phyloP scores from a whole-genome alignment of 2,329 filamentous ascomycete species.

The Pseudonectria buxi region DNA sequence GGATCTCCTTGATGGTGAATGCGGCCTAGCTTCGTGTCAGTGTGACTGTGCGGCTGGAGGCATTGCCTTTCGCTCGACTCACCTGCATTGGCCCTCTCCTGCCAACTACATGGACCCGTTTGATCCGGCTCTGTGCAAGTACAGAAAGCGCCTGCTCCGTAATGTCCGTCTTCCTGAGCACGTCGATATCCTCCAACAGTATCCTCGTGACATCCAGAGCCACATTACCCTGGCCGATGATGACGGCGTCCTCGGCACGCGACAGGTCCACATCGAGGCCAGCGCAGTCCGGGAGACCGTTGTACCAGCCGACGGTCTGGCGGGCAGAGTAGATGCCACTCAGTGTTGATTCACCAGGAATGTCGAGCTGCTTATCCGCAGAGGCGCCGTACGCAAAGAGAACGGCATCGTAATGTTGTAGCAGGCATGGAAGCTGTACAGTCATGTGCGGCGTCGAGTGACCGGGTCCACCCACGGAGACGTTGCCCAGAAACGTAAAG shows the following conservation, averaged over 20 bases:
- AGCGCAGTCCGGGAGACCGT: constrained; percentile 80
- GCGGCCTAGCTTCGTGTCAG: constrained; percentile 52
- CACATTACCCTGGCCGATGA: constrained; percentile 94
- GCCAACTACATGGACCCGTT: constrained; percentile 78
- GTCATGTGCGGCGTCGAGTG: constrained; percentile 35
- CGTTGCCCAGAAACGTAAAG: constrained; percentile 89
- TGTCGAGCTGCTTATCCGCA: constrained; percentile 68
- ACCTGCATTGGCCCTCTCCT: constrained; percentile 84
- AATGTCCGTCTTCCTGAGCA: constrained; percentile 78
- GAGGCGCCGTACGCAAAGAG: constrained; percentile 90
- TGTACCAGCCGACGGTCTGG: constrained; percentile 97
- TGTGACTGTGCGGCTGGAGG: background rate
- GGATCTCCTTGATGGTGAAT: constrained; percentile 90
- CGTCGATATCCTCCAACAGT: constrained; percentile 67
- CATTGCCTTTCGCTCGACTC: constrained; percentile 16
- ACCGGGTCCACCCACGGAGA: constrained; percentile 59
- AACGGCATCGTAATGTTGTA: constrained; percentile 83
- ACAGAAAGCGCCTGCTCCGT: constrained; percentile 73
- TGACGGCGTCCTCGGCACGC: constrained; percentile 70
- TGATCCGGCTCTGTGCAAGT: constrained; percentile 66
- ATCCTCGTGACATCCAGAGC: constrained; percentile 90
- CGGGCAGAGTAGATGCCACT: constrained; percentile 79
- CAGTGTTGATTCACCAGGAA: constrained; percentile 70
- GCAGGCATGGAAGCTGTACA: constrained; percentile 61
- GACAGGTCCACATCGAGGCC: constrained; percentile 66